Base-by-base conservation (phyloP, 495 filamentous ascomycete genomes). In the Beverwykella pulmonaria region DNA sequence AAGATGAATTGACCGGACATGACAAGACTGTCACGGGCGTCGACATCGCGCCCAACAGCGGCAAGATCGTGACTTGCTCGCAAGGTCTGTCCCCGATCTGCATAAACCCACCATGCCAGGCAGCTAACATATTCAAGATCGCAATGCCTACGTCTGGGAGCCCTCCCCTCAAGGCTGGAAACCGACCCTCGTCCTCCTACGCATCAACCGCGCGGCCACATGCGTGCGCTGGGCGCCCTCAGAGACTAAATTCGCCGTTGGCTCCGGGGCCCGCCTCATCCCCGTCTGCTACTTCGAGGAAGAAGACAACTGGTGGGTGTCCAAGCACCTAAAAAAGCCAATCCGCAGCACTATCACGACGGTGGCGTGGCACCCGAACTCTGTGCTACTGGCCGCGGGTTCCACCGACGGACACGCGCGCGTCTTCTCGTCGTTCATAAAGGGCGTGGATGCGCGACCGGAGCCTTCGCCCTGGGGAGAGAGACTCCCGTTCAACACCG, bases 261-360 rank as follows among this genome's bases (percentile, higher is more conserved):
- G 94, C 60, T 97, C 93, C 36, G 94, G 94, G 63, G 94, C 96
- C 65, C 86, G 95, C 59, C 88, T 95, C 59, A 96, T 98, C 72
- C 91, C 94, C n/a, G 86, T 97, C 70, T 98, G 94, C 82, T 97
- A 97, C 81, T 98, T 98, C 69, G 94, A 98, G 73, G 89, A 94
- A 73, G 95, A 98, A 78, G 97, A 98, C 75, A 92, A 98, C 80
- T 98, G 95, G 95, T 98, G 94, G 94, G 93, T 98, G 7, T 97
- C 92, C 36, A 98, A 98, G 82, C 94, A 98, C 77, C 77, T 98
- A 62, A 97, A 97, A 84, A 98, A 97, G 82, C 94, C 95, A 6
- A 94, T 98, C 71, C 90, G 94, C 55, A 93, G 90, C 73, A 98
- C 94, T 49, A 91, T 98, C 70, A 97, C 94, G 46, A 91, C 90